phyloP scores from a whole-genome alignment of 1,284 basidiomycete species.

The Hypsizygus ulmarius region DNA sequence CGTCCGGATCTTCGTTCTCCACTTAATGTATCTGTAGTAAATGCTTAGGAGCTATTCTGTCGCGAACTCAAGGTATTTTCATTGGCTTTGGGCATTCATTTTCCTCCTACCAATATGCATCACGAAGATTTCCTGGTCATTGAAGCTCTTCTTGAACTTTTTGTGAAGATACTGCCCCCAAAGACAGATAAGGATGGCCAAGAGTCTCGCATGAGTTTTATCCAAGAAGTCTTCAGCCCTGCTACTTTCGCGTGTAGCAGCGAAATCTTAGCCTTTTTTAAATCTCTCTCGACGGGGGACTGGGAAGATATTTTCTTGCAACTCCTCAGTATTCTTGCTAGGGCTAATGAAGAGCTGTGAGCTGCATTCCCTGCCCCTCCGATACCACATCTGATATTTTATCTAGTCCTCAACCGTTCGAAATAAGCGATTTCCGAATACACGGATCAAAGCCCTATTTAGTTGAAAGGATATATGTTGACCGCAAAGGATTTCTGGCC shows the following conservation, averaged over 20 bases:
- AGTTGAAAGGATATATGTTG: constrained; percentile 48
- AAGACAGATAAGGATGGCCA: constrained; percentile 34
- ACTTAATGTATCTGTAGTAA: constrained; percentile 14
- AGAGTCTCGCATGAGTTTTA: constrained; percentile 42
- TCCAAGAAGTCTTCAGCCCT: constrained; percentile 48
- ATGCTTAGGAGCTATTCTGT: constrained; percentile 22
- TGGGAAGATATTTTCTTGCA: constrained; percentile 54
- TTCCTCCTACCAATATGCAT: neutral
- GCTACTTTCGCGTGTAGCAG: constrained; percentile 31
- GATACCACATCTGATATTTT: constrained; percentile 4
- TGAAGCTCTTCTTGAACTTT: constrained; percentile 54
- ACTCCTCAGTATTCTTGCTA: constrained; percentile 48
- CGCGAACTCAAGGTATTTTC: constrained; percentile 18
- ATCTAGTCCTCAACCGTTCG: constrained; percentile 59
- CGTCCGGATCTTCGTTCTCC: neutral
- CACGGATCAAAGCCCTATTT: constrained; percentile 34
- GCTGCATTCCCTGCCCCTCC: constrained; percentile 20
- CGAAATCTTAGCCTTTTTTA: constrained; percentile 42
- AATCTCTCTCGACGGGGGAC: constrained; percentile 38
- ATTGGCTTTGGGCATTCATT: neutral
- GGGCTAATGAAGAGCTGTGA: constrained; percentile 47
- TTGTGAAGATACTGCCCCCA: constrained; percentile 55
- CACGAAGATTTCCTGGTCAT: constrained; percentile 51
- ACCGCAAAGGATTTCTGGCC: constrained; percentile 47
- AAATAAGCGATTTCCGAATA: constrained; percentile 39